Evolutionary conservation across 2,329 filamentous ascomycete species (phyloP), one percentile per base, ranked within the genome.

Genomic region (Apiospora rasikravindrae): DNA sequence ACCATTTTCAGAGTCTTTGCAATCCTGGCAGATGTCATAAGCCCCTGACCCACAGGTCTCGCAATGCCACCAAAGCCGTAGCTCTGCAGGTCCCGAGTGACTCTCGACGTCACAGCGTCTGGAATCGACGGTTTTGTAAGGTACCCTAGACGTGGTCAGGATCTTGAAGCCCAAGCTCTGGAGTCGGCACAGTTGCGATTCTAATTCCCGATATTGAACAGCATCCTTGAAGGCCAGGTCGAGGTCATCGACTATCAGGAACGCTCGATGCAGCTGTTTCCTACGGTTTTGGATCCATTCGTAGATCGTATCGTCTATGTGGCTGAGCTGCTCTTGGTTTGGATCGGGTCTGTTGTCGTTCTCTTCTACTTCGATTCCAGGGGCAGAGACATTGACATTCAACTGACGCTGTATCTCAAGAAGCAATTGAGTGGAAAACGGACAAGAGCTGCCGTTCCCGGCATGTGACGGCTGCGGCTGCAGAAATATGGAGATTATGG

Each of bases 11-110:
- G 40, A 40, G 13, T 45, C 42, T 8, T 45, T 67, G 44, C 66
- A 67, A 8, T 45, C 44, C 10, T 67, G n/a, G 40, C 66, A 45
- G n/a, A 67, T 67, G n/a, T 45, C 40, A 13, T 44, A 67, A 10
- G 10, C 66, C 2, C 42, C 40, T 13, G 24, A 13, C 2, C 40
- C 66, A 19, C 66, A 67, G 1, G n/a, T 19, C 14, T 47, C 24
- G 66, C 66, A 67, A 26, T 67, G 40, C 66, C 66, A 67, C 66
- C 66, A 67, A 1, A 29, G 26, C n/a, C 14, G 66, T 13, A 67
- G 40, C 14, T 45, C 4, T 5, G 33, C 16, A 37, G 29, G 29
- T 11, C 33, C 57, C 8, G 33, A 40, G 10, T 67, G 66, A 4
- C n/a, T 45, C 6, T 29, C 24, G 66, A 67, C 66, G 26, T 67